Evolutionary conservation across 2,329 filamentous ascomycete species (phyloP), one percentile per base, ranked within the genome.

Genomic region (Venturia aucupariae): DNA sequence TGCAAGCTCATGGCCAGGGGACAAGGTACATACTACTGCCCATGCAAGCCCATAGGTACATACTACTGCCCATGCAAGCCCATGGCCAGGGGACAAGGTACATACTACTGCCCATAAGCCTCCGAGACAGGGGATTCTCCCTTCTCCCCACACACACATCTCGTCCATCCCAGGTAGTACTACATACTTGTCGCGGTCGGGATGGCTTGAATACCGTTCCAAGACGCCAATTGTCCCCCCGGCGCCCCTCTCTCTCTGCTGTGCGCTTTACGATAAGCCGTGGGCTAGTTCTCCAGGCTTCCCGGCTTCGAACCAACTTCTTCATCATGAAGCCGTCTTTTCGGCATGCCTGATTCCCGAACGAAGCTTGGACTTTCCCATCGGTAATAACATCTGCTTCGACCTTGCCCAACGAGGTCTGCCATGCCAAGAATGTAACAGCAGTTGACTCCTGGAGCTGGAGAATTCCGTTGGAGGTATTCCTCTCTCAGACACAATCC

Each of bases 171-270:
- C n/a, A n/a, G n/a, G n/a, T n/a, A n/a, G n/a, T n/a, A n/a, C n/a
- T n/a, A n/a, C n/a, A n/a, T n/a, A n/a, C 27, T 35, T 57, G 27
- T 57, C 15, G 30, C 30, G 30, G 27, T 57, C 51, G 51, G 51
- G 51, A 57, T 57, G 51, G 51, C 51, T n/a, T 57, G 51, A 57
- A 57, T 57, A 35, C 51, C 51, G 51, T 57, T 10, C 51, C 51
- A 55, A 54, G 48, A 11, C 48, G 24, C 48, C 24, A 30, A 54
- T 30, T 15, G 13, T 22, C 51, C 4, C 27, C 30, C 51, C 51
- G 6, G 51, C 39, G n/a, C 39, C 39, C 15, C 13, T n/a, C 44
- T 13, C 19, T 11, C 22, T 48, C 51, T 55, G 24, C 27, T 55
- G 42, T 42, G 10, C 24, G 46, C 46, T 54, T 27, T 35, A 27